Base-by-base conservation (phyloP, 2,329 filamentous ascomycete species). In the Phialocephala sp. region DNA sequence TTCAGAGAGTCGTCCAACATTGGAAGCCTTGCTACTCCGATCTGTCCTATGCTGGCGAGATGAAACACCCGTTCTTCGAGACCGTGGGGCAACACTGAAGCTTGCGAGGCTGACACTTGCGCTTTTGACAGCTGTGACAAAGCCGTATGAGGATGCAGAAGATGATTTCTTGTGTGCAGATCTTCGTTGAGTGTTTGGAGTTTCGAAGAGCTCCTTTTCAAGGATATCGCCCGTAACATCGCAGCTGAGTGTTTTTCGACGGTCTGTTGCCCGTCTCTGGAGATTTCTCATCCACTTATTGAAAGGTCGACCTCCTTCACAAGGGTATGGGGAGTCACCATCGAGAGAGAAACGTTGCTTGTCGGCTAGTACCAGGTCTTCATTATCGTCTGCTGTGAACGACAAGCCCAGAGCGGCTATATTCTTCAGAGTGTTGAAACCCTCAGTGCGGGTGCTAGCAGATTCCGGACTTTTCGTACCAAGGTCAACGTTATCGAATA, bases 41-140 rank as follows among this genome's bases (percentile, higher is more conserved):
- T 89, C 87, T 55, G 87, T 86, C 68, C 83, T 84, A 52, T 89
- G 86, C 62, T 84, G 82, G 50, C 81, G 78, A 71, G 89, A 87
- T 61, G 81, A 82, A 24, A 79, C 76, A 9, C 80, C 82, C 60
- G 82, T 82, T 67, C 78, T 81, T 66, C 84, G 84, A 12, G 89
- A 90, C 61, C 86, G 84, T 37, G 87, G 85, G 56, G 87, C 81
- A 66, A 90, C 82, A 77, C 91, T 96, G 70, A 87, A 84, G 72
- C 89, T 92, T 57, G 88, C 85, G 66, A 94, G 81, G 66, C 93
- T 97, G 66, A 92, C 83, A 66, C 90, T 94, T 60, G 91, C 91
- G 68, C 92, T 95, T 76, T 90, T 93, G 71, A 96, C 85, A 18
- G 87, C 90, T n/a, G 89, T 87, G 45, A 97, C 87, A 74, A 94